phyloP scores from a whole-genome alignment of 2,329 filamentous ascomycete species.

The Hypoxylon sp. region DNA sequence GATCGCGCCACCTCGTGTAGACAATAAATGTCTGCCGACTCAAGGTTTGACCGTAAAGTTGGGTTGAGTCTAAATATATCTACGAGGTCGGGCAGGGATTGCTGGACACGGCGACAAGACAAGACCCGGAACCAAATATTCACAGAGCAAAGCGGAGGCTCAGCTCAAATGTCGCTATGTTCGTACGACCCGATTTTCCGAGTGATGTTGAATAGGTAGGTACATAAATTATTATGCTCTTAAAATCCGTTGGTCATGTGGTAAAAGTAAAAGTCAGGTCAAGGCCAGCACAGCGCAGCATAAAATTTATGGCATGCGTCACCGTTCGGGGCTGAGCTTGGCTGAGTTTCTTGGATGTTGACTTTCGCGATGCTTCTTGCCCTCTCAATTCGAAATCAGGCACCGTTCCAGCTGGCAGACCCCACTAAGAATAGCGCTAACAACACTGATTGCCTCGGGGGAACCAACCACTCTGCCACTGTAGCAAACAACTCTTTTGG shows the following conservation, averaged over 20 bases:
- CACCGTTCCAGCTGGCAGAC: slow-evolving; percentile 1
- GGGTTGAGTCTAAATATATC: slow-evolving; percentile 30
- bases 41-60: slow-evolving; percentile 22
- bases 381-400: slow-evolving; percentile 3
- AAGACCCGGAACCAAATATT: background rate
- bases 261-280: slow-evolving; percentile 8
- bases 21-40: slow-evolving; percentile 8
- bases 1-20: slow-evolving; percentile 20
- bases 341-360: slow-evolving; percentile 11
- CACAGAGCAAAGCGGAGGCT: slow-evolving; percentile 1
- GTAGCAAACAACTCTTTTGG: slow-evolving; percentile 11
- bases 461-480: background rate
- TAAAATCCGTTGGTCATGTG: slow-evolving; percentile 8
- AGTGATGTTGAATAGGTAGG: background rate
- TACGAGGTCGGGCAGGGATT: slow-evolving; percentile 17
- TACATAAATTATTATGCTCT: too few species aligned
- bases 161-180: slow-evolving; percentile 1
- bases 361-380: slow-evolving; percentile 7
- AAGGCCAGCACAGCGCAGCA: too few species aligned
- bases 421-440: slow-evolving; percentile 24
- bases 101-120: background rate
- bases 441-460: slow-evolving; percentile 11
- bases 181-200: slow-evolving; percentile 14
- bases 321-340: slow-evolving; percentile 30
- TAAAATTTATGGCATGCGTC: too few species aligned